phyloP scores from a whole-genome alignment of 768 basidiomycete species.

The Lactifluus piperatus region DNA sequence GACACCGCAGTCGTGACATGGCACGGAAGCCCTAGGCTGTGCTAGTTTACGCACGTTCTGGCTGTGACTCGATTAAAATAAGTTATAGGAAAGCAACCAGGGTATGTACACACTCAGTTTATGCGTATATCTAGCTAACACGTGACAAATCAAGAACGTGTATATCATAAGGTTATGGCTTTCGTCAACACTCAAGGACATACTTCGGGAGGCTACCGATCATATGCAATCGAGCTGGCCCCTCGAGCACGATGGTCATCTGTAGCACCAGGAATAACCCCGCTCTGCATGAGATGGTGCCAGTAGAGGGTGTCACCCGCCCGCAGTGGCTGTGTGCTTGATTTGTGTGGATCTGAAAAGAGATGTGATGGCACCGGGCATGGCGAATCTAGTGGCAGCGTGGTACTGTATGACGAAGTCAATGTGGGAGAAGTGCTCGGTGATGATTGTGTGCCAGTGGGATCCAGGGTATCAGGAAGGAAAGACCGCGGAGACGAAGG shows the following conservation, averaged over 20 bases:
- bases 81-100: background rate
- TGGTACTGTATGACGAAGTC: background rate
- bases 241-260: conserved; percentile 52
- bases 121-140: background rate
- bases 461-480: conserved; percentile 25
- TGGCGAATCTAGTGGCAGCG: conserved; percentile 16
- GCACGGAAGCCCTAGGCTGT: no score
- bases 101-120: background rate
- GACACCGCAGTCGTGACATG: background rate
- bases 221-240: background rate
- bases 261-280: conserved; percentile 61
- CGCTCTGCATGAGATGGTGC: conserved; percentile 64
- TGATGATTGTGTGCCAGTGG: conserved; percentile 9
- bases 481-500: conserved; percentile 4
- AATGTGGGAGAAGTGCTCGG: background rate
- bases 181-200: background rate
- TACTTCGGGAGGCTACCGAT: conserved; percentile 6
- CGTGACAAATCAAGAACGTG: background rate
- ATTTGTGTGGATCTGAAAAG: conserved; percentile 31
- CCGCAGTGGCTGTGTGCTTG: conserved; percentile 30
- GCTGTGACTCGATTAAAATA: background rate
- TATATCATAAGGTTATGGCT: background rate
- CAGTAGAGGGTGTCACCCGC: conserved; percentile 62
- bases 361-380: conserved; percentile 24
- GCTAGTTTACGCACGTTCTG: background rate